Evolutionary conservation across 192 early-diverging fungal genomes (phyloP).

Genomic region (Backusella liffmaniae): DNA sequence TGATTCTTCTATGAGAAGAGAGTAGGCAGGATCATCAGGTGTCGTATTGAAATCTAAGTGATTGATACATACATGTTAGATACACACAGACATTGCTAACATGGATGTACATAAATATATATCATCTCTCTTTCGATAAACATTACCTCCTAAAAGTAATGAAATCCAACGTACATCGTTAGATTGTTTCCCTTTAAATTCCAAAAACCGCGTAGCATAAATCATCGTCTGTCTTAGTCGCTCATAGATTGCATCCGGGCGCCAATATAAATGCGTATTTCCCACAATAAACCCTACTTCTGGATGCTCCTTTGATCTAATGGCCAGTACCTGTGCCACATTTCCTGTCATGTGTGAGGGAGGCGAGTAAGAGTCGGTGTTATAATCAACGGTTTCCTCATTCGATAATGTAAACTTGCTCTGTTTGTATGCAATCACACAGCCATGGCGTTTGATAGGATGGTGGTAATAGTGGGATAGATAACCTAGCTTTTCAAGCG

Average conservation of each 20-base stretch:
- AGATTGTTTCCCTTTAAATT: neutral
- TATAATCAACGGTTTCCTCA: conserved; percentile 25
- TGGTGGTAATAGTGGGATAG: conserved; percentile 14
- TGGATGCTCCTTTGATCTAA: neutral
- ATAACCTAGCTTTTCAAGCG: conserved; percentile 27
- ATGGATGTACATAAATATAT: neutral
- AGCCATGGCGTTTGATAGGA: conserved; percentile 33
- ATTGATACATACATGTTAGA: neutral
- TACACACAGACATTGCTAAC: neutral
- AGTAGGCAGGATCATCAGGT: conserved; percentile 25
- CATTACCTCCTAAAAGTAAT: conserved; percentile 24
- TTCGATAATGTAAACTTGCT: conserved; percentile 8
- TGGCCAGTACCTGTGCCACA: conserved; percentile 25
- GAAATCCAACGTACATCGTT: conserved; percentile 12
- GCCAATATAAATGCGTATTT: conserved; percentile 41
- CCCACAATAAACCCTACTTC: conserved; percentile 27
- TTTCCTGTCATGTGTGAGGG: conserved; percentile 34
- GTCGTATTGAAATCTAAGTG: conserved; percentile 30
- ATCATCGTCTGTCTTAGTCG: conserved; percentile 25
- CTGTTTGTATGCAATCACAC: conserved; percentile 25
- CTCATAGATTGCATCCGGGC: conserved; percentile 35
- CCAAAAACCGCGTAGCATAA: conserved; percentile 7
- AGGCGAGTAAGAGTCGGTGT: conserved; percentile 9
- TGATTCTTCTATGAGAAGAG: conserved; percentile 8
- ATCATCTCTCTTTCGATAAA: neutral